Conservation (phyloP, 805 yeast genomes). For the Pichia deserticola region DNA sequence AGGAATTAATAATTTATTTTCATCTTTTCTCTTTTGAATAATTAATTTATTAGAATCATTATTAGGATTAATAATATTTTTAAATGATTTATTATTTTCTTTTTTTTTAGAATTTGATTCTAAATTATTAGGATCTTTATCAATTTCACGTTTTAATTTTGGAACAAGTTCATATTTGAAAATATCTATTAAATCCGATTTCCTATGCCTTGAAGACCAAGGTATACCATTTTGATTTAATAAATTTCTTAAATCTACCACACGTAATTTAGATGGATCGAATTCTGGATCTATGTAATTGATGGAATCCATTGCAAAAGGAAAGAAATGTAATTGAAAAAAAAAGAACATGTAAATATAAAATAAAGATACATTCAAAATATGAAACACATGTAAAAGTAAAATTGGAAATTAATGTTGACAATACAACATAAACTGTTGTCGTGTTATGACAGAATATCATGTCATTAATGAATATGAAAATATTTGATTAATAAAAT, state of each 20-base stretch:
- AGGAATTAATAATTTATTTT: background rate
- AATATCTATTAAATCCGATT: conserved; percentile 45
- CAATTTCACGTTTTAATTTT: background rate
- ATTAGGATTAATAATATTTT: too few species aligned
- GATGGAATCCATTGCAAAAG: background rate
- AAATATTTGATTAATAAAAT: too few species aligned
- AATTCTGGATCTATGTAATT: conserved; percentile 37
- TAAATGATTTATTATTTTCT: background rate
- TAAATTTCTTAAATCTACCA: conserved; percentile 58
- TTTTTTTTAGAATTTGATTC: too few species aligned
- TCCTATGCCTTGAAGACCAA: conserved; percentile 52
- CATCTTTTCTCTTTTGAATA: background rate
- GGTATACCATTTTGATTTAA: conserved; percentile 48
- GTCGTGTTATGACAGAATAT: background rate
- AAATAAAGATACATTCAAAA: background rate
- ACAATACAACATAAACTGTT: background rate
- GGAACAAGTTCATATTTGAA: conserved; percentile 9
- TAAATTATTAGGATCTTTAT: too few species aligned
- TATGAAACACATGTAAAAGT: background rate
- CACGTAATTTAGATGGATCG: conserved; percentile 53
- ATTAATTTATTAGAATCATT: too few species aligned
- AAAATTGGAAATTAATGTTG: background rate
- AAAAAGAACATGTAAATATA: background rate
- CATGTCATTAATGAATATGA: too few species aligned
- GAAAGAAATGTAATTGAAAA: background rate